Evolutionary conservation across 2,329 filamentous ascomycete species (phyloP), one percentile per base, ranked within the genome.

Genomic region (Alternaria brassicicola): DNA sequence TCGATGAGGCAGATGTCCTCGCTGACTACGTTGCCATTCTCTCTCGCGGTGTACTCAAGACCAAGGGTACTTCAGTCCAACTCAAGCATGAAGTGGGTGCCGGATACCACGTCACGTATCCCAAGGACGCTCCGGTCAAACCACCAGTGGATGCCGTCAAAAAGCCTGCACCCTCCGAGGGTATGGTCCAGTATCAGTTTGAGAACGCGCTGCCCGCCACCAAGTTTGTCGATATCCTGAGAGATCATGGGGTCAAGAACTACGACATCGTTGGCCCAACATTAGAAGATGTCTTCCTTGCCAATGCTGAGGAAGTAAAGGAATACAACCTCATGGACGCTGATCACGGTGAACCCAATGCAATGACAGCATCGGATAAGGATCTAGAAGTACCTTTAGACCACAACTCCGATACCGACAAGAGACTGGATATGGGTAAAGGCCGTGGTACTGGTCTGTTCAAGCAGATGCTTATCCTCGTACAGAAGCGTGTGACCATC

Each of bases 261-360:
- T 97, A 96, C 74, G 88, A 93, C 57, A 90, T 97, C 65, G 90
- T 90, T 15, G 92, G 92, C 0, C 94, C 93, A 0, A 96, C 92
- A 0, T 93, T 97, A 38, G 94, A 97, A 74, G 93, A 97, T 66
- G 93, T 97, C 0, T 97, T 97, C 76, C 79, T 97, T 23, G 89
- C 91, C 64, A 83, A 97, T 36, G 92, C 93, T 0, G 91, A 94
- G 70, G 93, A 97, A 74, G 85, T 92, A 58, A 84, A 82, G 55
- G 83, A 83, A 6, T 85, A 89, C 63, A 62, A 74, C 12, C 65
- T 75, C 5, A 65, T 71, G 64, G 67, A 69, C 33, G 66, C 67
- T 17, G 72, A 70, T 10, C 61, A 59, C 12, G 67, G 60, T 6
- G 69, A 73, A 26, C 55, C 64, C 35, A 54, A 55, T 7, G 51